A percentile compares a stretch with the other conserved stretches of the same genome.
These are phyloP conservation scores for Hypericum androsaemum DNA, from an alignment of 345 rosid genomes.

Conservation along the genomic window DNA sequence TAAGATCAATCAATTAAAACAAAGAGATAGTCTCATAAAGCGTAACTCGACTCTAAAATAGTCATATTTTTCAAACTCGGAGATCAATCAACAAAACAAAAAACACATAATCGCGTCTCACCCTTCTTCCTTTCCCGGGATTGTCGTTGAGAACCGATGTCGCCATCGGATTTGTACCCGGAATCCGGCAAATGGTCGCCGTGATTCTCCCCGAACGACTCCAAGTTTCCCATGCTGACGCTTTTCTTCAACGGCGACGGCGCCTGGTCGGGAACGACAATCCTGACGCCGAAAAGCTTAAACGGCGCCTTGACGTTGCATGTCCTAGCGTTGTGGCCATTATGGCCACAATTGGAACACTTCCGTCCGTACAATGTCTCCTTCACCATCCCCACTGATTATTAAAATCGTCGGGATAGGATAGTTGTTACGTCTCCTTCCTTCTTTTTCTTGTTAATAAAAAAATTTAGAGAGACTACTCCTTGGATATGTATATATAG, in stretches of 20 bases:
- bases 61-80: no score
- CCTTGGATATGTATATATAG: no score
- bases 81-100: background rate
- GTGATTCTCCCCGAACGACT: conserved; percentile 12
- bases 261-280: conserved; percentile 16
- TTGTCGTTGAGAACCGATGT: conserved; percentile 17
- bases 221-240: conserved; percentile 35
- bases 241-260: conserved; percentile 28
- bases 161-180: conserved; percentile 51
- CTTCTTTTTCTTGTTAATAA: no score
- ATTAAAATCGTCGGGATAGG: no score
- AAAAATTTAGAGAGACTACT: no score
- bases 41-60: no score
- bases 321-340: conserved; percentile 45
- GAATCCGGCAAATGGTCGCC: conserved; percentile 14
- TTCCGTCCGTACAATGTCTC: conserved; percentile 21
- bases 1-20: no score
- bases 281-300: conserved; percentile 50
- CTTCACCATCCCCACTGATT: conserved; percentile 16
- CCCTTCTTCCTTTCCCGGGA: conserved; percentile 33
- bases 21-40: no score
- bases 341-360: conserved; percentile 37
- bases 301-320: conserved; percentile 27
- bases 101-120: conserved; percentile 1
- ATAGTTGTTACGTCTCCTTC: no score